Evolutionary conservation across 441 rosid genomes (phyloP), one percentile per base, ranked within the genome.

Genomic region (Caryocar brasiliense): DNA sequence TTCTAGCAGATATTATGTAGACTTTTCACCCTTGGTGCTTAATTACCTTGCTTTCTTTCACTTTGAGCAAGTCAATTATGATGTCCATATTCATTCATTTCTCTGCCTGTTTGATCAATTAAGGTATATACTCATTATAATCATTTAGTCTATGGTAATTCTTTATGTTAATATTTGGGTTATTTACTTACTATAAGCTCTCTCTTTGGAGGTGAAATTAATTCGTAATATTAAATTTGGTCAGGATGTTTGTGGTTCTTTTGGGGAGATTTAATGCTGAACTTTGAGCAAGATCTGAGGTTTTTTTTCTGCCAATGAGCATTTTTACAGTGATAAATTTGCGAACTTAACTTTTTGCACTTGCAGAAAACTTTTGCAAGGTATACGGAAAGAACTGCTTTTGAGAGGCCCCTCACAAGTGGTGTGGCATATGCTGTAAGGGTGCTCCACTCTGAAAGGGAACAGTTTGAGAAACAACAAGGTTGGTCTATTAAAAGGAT

Each of bases 381-480:
- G 78, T 89, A 89, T 65, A 81, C 97, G 3, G 94, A 86, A 61
- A 67, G 94, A 71, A 89, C 97, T 58, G 83, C 95, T 54, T 89
- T 89, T 58, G 97, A 89, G 79, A 78, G 97, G 76, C 97, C 97
- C 25, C 85, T 86, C 36, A 89, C 97, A n/a, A 89, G 97, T 59
- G 90, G 95, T n/a, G 86, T 89, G 28, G 97, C 97, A 24, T 89
- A 89, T 72, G 97, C 97, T 30, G 74, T 83, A 41, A 80, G 86
- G 76, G 94, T 89, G 47, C 95, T 85, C 30, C 86, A 77, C 65
- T 64, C 91, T 15, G 97, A 89, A 67, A 80, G 97, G 74, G 88
- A 80, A 65, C 77, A 77, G 61, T 86, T 89, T 52, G 94, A 89
- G 86, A 81, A 72, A 68, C 86, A 77, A 58, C 95, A 89, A 60